Percentiles rank a stretch among this genome's conserved stretches.
These are phyloP conservation scores for Aureobasidium sp. DNA, from an alignment of 2,329 filamentous ascomycete genomes.

Conservation along the genomic window DNA sequence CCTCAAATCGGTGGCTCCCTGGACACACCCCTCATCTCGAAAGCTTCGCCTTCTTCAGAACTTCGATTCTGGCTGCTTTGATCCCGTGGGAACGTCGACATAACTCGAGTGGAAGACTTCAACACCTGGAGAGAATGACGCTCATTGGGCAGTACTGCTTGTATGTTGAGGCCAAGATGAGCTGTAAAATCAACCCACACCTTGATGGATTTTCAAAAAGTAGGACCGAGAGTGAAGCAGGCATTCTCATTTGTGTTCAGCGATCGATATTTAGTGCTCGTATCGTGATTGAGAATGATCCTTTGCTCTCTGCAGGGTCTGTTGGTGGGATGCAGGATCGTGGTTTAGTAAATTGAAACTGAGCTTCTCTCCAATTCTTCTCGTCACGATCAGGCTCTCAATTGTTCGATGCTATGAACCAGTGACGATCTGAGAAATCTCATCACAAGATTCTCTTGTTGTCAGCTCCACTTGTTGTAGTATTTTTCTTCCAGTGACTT, in stretches of 20 bases:
- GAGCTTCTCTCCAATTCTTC: not conserved
- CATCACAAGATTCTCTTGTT: not conserved
- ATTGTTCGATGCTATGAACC: not conserved
- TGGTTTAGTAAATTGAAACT: not conserved
- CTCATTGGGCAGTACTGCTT: no score
- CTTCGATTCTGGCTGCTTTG: not conserved
- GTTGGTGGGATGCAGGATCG: not conserved
- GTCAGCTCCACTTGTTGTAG: not conserved
- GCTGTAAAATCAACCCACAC: not conserved
- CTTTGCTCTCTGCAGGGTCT: no score
- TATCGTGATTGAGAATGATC: not conserved
- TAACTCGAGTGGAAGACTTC: not conserved
- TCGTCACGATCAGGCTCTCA: not conserved
- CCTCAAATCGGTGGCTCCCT: no score
- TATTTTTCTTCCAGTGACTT: not conserved
- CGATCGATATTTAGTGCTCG: not conserved
- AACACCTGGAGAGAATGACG: no score
- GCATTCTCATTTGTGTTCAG: not conserved
- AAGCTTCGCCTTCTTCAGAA: no score
- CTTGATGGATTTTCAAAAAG: not conserved
- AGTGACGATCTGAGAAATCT: not conserved
- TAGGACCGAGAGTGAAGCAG: not conserved
- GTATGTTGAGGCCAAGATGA: no score
- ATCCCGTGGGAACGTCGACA: not conserved
- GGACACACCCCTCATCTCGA: no score